Evolutionary conservation across 768 basidiomycete species (phyloP).

Genomic region (Suillus ampliporus): DNA sequence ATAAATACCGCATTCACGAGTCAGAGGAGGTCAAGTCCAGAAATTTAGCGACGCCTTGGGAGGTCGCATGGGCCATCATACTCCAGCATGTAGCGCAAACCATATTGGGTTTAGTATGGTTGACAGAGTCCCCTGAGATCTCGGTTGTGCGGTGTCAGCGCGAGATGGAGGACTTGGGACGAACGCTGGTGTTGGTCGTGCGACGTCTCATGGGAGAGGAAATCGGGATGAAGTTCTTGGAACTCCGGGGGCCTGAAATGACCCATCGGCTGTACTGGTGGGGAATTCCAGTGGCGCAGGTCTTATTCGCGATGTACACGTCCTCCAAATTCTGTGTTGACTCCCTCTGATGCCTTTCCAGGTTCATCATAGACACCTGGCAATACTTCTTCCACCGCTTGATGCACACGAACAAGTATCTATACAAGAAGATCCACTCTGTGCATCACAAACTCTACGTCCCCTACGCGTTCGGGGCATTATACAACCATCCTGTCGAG

Average conservation of each 20-base stretch:
- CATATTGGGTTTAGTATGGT: slow-evolving; percentile 67
- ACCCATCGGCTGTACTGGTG: slow-evolving; percentile 90
- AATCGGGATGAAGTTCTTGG: slow-evolving; percentile 41
- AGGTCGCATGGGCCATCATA: slow-evolving; percentile 83
- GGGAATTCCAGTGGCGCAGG: slow-evolving; percentile 76
- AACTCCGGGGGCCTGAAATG: slow-evolving; percentile 44
- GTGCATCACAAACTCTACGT: slow-evolving; percentile 96
- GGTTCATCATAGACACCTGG: slow-evolving; percentile 96
- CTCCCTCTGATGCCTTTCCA: slow-evolving; percentile 34
- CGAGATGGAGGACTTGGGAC: slow-evolving; percentile 48
- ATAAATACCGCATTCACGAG: slow-evolving; percentile 88
- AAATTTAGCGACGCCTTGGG: slow-evolving; percentile 71
- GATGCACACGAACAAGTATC: slow-evolving; percentile 89
- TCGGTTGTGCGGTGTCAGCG: slow-evolving; percentile 44
- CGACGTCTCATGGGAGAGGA: slow-evolving; percentile 48
- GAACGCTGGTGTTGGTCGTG: slow-evolving; percentile 45
- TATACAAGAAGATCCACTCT: slow-evolving; percentile 92
- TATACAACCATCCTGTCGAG: slow-evolving; percentile 98
- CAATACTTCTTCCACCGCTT: slow-evolving; percentile 96
- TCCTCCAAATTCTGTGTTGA: neutral
- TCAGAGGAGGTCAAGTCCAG: slow-evolving; percentile 74
- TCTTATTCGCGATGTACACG: slow-evolving; percentile 83
- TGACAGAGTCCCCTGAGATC: slow-evolving; percentile 51
- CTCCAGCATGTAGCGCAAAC: slow-evolving; percentile 90
- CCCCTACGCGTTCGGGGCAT: slow-evolving; percentile 94